Evolutionary conservation across 2,329 filamentous ascomycete species (phyloP), one percentile per base, ranked within the genome.

Genomic region (Cordyceps cateniannulata): DNA sequence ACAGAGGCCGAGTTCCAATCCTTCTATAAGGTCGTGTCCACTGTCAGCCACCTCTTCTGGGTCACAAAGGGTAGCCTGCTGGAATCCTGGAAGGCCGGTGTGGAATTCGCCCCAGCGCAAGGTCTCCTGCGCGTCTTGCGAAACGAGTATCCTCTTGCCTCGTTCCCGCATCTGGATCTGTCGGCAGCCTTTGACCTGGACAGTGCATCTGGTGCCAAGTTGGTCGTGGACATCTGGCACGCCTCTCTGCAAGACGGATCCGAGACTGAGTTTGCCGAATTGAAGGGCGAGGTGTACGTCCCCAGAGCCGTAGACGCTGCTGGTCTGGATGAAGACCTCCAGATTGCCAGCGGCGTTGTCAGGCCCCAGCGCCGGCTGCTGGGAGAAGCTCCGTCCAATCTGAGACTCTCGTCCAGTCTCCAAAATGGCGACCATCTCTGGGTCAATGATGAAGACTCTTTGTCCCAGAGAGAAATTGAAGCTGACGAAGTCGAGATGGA

Each of bases 261-360:
- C 35, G 65, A 66, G 32, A 56, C 62, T 38, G 65, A 66, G n/a
- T 65, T 62, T 16, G 59, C 55, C 1, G 64, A 65, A 29, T n/a
- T 22, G 6, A 44, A 63, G 5, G 64, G 63, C 10, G 2, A 42
- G 4, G 24, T 66, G n/a, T 59, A 56, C 12, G 45, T 64, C 16
- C 62, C 63, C 16, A 48, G 63, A 14, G 63, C 63, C 6, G 24
- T 50, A 14, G 62, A 62, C 27, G 57, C 62, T 24, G 27, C 56
- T 16, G 61, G 55, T 5, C 52, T 62, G 14, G 63, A 65, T 38
- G 40, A 51, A 14, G 60, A 62, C 16, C 42, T 62, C 1, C 60
- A 62, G 53, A 45, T 62, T 20, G 16, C 38, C 3, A 32, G 20
- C 29, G 44, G 29, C 16, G 24, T 27, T 24, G 42, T 57, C 20